phyloP scores from a whole-genome alignment of 2,329 filamentous ascomycete genomes.

The Hymenoscyphus scutula region DNA sequence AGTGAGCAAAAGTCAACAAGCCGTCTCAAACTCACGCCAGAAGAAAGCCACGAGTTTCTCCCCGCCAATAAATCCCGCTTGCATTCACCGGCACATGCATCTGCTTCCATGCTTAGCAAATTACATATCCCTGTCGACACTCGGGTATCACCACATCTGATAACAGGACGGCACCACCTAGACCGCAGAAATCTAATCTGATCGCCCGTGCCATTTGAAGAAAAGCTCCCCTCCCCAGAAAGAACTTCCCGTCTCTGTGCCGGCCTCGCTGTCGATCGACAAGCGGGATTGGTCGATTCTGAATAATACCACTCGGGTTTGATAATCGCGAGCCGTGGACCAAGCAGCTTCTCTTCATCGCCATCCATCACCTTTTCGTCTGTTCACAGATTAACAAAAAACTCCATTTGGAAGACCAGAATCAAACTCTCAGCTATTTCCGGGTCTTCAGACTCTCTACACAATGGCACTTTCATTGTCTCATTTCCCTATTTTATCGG shows the following conservation, averaged over 20 bases:
- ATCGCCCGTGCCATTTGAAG: background rate
- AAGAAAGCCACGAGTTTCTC: background rate
- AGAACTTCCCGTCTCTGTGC: background rate
- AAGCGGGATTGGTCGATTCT: background rate
- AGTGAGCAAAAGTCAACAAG: background rate
- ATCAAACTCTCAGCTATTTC: background rate
- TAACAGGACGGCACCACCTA: background rate
- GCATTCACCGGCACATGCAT: background rate
- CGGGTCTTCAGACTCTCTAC: slow-evolving; percentile 7
- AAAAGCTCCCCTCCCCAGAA: background rate
- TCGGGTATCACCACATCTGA: background rate
- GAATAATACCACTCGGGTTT: slow-evolving; percentile 9
- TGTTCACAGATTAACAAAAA: background rate
- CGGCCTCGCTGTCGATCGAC: background rate
- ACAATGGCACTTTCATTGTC: slow-evolving; percentile 45
- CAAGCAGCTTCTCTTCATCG: slow-evolving; percentile 5
- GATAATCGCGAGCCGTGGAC: slow-evolving; percentile 1
- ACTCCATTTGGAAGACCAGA: background rate
- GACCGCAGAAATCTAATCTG: slow-evolving; percentile 1
- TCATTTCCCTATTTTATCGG: slow-evolving; percentile 40
- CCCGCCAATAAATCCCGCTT: too few species aligned
- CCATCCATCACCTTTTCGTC: slow-evolving; percentile 19
- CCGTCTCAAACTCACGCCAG: background rate
- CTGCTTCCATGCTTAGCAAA: background rate
- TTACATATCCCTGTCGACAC: background rate